Conservation (phyloP, 805 yeast species). For the Ogataea degrootiae region DNA sequence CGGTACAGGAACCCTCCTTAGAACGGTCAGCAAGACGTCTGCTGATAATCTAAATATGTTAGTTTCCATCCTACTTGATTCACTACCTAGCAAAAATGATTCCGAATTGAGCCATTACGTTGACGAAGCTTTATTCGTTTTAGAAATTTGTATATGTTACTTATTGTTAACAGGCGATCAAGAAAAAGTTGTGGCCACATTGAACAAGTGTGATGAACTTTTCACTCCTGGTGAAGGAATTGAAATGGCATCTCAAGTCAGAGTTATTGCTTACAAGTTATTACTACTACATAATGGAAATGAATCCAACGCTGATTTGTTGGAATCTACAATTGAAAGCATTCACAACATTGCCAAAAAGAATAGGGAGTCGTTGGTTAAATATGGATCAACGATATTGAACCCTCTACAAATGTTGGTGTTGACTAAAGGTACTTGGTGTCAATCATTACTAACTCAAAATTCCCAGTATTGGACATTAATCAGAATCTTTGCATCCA, state of each 20-base stretch:
- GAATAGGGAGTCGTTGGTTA: slow-evolving; percentile 37
- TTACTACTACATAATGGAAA: slow-evolving; percentile 38
- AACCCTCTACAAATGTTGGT: slow-evolving; percentile 47
- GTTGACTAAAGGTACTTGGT: slow-evolving; percentile 40
- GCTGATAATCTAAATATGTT: slow-evolving; percentile 31
- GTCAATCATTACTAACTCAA: slow-evolving; percentile 31
- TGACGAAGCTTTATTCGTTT: slow-evolving; percentile 27
- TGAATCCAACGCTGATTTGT: slow-evolving; percentile 13
- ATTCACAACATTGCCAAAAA: slow-evolving; percentile 18
- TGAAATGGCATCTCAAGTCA: slow-evolving; percentile 28
- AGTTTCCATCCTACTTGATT: slow-evolving; percentile 31
- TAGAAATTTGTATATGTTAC: slow-evolving; percentile 30
- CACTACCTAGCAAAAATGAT: slow-evolving; percentile 31
- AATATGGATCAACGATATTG: slow-evolving; percentile 40
- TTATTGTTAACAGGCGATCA: slow-evolving; percentile 25
- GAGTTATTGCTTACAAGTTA: slow-evolving; percentile 50
- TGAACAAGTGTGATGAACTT: slow-evolving; percentile 20
- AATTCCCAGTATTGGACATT: slow-evolving; percentile 46
- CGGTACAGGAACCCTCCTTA: slow-evolving; percentile 51
- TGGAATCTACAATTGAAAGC: slow-evolving; percentile 23
- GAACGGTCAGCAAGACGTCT: slow-evolving; percentile 38
- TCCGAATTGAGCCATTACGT: slow-evolving; percentile 22
- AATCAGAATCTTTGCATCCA: slow-evolving; percentile 40
- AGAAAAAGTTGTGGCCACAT: slow-evolving; percentile 17
- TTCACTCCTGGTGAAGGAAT: slow-evolving; percentile 22